Base-by-base conservation (phyloP, 495 filamentous ascomycete species). In the Parachaetomium inaequale region DNA sequence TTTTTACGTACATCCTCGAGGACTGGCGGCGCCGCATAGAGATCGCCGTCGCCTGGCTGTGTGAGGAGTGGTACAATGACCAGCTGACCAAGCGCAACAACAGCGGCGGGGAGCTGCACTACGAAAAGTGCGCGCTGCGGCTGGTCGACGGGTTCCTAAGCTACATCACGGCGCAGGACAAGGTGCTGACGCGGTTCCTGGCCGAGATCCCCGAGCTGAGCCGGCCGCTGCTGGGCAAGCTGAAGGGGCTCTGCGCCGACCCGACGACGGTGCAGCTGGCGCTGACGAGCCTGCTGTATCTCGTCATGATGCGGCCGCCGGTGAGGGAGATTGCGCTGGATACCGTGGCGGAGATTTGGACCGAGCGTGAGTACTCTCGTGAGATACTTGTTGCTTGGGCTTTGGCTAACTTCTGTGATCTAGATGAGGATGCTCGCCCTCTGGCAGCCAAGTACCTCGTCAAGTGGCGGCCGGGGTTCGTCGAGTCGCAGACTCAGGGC, bases 41-140 rank as follows among this genome's bases (percentile, higher is more conserved):
- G 59, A 82, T 92, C 38, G 93, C 90, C 3, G 87, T 96, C 56
- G 83, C 86, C 19, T 99, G 94, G 94, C 79, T 98, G 28, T 93
- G 88, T 67, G 94, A 99, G 73, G 94, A 99, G 75, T 99, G 93
- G 93, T 98, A 96, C 75, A 94, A 91, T 69, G 95, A 96, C 72
- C 84, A 84, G 42, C 74, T 96, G 26, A 76, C 81, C 45, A 76
- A 79, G 47, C 76, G 77, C 21, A 66, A 70, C 10, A 76, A 77
- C 26, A 28, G 68, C 71, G n/a, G 46, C 19, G 54, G 81, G 8
- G 74, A 79, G 8, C 68, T 83, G 32, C 81, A 93, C 66, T 98
- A 96, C 72, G 87, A 91, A 57, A 85, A 82, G 68, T 96, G 90
- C 85, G 84, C 86, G 14, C 75, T 92, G 57, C 87, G 85, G 62